phyloP scores from a whole-genome alignment of 2,329 filamentous ascomycete genomes.

The Pleoardoris graminearum region DNA sequence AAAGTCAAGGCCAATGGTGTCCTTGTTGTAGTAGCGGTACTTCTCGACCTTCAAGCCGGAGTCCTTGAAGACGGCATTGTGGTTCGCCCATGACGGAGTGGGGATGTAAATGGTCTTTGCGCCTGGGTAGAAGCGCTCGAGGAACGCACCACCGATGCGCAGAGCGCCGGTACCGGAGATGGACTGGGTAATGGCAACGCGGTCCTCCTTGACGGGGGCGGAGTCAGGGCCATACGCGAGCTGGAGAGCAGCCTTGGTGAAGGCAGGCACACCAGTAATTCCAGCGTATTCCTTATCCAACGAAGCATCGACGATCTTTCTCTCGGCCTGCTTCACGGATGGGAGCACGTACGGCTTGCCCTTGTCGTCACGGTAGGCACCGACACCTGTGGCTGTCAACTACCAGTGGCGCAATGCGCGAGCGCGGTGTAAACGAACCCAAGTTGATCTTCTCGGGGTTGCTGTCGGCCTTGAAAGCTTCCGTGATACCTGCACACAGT shows the following conservation, averaged over 20 bases:
- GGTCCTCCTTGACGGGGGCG: conserved; percentile 70
- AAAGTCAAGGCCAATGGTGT: conserved; percentile 97
- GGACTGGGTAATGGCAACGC: conserved; percentile 91
- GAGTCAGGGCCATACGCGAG: conserved; percentile 88
- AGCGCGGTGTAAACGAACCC: conserved; percentile 57
- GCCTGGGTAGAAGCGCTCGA: conserved; percentile 86
- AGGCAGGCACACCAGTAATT: conserved; percentile 88
- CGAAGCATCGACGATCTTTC: conserved; percentile 75
- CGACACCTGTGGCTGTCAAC: conserved; percentile 68
- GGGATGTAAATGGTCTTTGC: conserved; percentile 97
- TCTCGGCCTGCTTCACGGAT: conserved; percentile 86
- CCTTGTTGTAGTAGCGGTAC: conserved; percentile 99
- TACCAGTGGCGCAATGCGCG: not conserved
- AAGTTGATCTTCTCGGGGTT: conserved; percentile 98
- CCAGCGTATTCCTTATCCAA: conserved; percentile 98
- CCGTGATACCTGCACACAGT: conserved; percentile 72
- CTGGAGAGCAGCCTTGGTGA: conserved; percentile 87
- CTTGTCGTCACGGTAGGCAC: conserved; percentile 96
- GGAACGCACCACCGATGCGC: conserved; percentile 91
- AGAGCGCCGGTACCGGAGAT: conserved; percentile 97
- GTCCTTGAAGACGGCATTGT: conserved; percentile 94
- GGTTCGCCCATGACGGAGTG: conserved; percentile 96
- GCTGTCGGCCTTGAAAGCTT: conserved; percentile 97
- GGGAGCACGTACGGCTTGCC: conserved; percentile 98
- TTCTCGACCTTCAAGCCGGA: conserved; percentile 87